Conservation (phyloP, 1,139 yeast species). For the Hemisphaericaspora subhashii region DNA sequence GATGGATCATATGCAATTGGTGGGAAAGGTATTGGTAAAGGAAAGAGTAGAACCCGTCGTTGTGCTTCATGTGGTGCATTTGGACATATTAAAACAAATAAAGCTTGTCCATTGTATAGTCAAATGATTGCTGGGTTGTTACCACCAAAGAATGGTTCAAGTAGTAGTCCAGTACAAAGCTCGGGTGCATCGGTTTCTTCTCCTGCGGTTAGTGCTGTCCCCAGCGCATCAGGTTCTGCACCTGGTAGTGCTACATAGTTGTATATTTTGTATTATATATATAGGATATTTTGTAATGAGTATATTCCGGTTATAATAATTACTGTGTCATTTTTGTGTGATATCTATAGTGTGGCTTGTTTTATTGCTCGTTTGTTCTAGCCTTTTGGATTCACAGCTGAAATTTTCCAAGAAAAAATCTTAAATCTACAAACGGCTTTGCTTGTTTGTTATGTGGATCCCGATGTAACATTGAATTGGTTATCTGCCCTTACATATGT, state of each 20-base stretch:
- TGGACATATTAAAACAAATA: constrained; percentile 92
- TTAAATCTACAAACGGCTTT: too few species aligned
- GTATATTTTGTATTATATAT: constrained; percentile 1
- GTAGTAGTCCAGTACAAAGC: constrained; percentile 3
- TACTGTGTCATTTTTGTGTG: too few species aligned
- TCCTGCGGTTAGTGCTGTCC: not conserved
- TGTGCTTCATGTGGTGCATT: constrained; percentile 95
- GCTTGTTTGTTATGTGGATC: too few species aligned
- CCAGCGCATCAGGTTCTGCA: constrained; percentile 1
- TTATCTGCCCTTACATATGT: too few species aligned
- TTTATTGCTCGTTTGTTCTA: too few species aligned
- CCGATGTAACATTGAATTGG: too few species aligned
- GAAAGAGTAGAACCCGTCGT: constrained; percentile 77
- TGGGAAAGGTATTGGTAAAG: constrained; percentile 70
- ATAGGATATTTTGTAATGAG: not conserved
- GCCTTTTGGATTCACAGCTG: too few species aligned
- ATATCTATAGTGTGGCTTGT: too few species aligned
- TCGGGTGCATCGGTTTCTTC: constrained; percentile 1
- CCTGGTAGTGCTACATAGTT: constrained; percentile 1
- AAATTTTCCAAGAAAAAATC: too few species aligned
- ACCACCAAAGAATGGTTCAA: constrained; percentile 11
- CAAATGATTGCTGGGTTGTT: constrained; percentile 30
- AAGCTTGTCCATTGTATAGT: constrained; percentile 79
- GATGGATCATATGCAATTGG: constrained; percentile 51
- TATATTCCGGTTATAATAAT: too few species aligned